These are phyloP conservation scores for Rusavskia elegans DNA, from an alignment of 495 filamentous ascomycete genomes.

Conservation along the genomic window DNA sequence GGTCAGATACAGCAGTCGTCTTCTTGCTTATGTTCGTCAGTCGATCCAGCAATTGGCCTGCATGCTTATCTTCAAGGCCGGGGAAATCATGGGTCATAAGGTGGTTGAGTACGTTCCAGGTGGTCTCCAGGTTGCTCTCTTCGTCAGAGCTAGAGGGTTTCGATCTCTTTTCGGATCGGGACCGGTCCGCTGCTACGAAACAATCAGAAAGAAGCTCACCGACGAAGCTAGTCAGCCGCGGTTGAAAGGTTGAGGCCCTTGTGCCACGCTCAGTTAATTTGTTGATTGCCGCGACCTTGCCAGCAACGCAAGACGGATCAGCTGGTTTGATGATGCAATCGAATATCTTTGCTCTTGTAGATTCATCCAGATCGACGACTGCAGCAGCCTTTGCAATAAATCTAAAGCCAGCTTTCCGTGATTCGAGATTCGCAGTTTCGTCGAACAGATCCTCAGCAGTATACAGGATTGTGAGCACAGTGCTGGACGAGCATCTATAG, in stretches of 20 bases:
- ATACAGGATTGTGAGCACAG: not conserved
- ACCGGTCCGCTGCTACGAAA: slow-evolving; percentile 36
- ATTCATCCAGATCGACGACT: not conserved
- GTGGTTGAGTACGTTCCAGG: slow-evolving; percentile 63
- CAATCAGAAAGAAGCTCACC: slow-evolving; percentile 37
- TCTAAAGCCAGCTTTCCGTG: not conserved
- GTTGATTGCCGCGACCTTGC: slow-evolving; percentile 26
- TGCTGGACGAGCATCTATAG: not conserved
- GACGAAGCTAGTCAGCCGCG: slow-evolving; percentile 41
- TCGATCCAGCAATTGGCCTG: slow-evolving; percentile 47
- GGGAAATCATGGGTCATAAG: slow-evolving; percentile 75
- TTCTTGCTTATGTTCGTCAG: slow-evolving; percentile 59
- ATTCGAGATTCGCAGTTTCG: not conserved
- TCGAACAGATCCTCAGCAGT: not conserved
- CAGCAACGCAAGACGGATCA: not conserved
- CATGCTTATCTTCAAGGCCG: slow-evolving; percentile 49
- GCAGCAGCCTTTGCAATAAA: not conserved
- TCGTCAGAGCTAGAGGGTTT: slow-evolving; percentile 25
- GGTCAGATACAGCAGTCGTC: slow-evolving; percentile 56
- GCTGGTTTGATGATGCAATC: not conserved
- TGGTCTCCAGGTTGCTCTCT: slow-evolving; percentile 37
- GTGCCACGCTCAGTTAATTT: slow-evolving; percentile 47
- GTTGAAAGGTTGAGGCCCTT: slow-evolving; percentile 48
- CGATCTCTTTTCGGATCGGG: slow-evolving; percentile 23
- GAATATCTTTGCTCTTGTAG: not conserved